Conservation (phyloP, 2,329 filamentous ascomycete genomes). For the Calonectria pseudoreteaudii region DNA sequence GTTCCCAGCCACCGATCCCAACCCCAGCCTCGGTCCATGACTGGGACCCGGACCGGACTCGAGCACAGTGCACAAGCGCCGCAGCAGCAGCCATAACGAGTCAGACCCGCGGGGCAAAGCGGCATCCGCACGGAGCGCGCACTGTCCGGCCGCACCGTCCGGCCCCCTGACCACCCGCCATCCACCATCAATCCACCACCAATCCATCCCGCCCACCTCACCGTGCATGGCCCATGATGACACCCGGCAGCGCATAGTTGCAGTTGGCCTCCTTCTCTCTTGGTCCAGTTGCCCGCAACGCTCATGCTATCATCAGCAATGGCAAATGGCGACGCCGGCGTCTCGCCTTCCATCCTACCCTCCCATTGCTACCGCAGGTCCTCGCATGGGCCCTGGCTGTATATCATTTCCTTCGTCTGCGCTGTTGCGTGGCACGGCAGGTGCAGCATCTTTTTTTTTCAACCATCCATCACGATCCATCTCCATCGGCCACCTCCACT, state of each 20-base stretch:
- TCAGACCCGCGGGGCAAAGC: not conserved
- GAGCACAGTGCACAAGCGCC: conserved; percentile 21
- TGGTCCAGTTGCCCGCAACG: not conserved
- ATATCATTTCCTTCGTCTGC: conserved; percentile 9
- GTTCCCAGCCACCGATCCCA: conserved; percentile 25
- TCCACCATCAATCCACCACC: not conserved
- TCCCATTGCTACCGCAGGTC: not conserved
- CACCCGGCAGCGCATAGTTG: conserved; percentile 38
- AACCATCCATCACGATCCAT: conserved; percentile 9
- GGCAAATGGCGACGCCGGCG: conserved; percentile 3
- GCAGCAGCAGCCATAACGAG: not conserved
- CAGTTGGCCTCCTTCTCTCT: conserved; percentile 34
- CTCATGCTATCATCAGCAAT: conserved; percentile 1
- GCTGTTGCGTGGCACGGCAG: conserved; percentile 22
- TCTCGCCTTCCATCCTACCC: not conserved
- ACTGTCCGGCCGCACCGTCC: conserved; percentile 35
- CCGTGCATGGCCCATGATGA: conserved; percentile 37
- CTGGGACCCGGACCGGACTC: conserved; percentile 12
- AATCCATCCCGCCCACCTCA: conserved; percentile 39
- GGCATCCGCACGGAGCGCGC: not conserved
- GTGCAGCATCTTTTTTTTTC: conserved; percentile 14
- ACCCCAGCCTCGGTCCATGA: conserved; percentile 24
- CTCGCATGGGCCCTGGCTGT: conserved; percentile 2
- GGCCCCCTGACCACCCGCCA: not conserved
- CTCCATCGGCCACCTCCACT: conserved; percentile 16